These are phyloP conservation scores for Galerina sulciceps DNA, from an alignment of 768 basidiomycete species.

Conservation along the genomic window DNA sequence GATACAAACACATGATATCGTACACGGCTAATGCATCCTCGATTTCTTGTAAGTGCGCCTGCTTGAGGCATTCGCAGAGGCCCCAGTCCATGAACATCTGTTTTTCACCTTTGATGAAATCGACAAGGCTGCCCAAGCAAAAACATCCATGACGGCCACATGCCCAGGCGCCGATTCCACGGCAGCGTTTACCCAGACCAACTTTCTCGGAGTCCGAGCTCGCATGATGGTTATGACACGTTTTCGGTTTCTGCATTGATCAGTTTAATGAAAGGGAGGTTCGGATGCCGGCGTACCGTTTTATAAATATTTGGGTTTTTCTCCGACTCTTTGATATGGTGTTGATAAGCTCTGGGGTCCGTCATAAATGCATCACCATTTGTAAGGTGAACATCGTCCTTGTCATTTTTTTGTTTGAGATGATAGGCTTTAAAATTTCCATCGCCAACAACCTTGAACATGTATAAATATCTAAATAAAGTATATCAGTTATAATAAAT, in stretches of 20 bases:
- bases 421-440: conserved; percentile 29
- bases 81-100: conserved; percentile 29
- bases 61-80: conserved; percentile 17
- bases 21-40: conserved; percentile 15
- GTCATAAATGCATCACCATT: conserved; percentile 34
- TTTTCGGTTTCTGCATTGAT: too few relatives aligned
- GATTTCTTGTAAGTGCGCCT: not conserved
- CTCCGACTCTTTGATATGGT: conserved; percentile 19
- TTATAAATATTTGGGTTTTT: too few relatives aligned
- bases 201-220: not conserved
- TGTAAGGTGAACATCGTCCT: conserved; percentile 25
- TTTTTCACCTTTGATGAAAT: conserved; percentile 28
- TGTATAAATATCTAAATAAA: too few relatives aligned
- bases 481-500: too few relatives aligned
- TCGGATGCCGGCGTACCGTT: too few relatives aligned
- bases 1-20: conserved; percentile 24
- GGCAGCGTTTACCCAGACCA: not conserved
- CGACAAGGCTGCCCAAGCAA: conserved; percentile 17
- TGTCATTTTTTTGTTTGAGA: too few relatives aligned
- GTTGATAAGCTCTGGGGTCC: not conserved
- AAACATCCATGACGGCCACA: conserved; percentile 27
- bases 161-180: conserved; percentile 16
- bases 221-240: conserved; percentile 1
- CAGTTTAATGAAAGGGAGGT: too few relatives aligned
- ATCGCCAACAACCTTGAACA: too few relatives aligned